Evolutionary conservation across 805 yeast genomes (phyloP), one percentile per base, ranked within the genome.

Genomic region (Lipomyces spencermartinsiae): DNA sequence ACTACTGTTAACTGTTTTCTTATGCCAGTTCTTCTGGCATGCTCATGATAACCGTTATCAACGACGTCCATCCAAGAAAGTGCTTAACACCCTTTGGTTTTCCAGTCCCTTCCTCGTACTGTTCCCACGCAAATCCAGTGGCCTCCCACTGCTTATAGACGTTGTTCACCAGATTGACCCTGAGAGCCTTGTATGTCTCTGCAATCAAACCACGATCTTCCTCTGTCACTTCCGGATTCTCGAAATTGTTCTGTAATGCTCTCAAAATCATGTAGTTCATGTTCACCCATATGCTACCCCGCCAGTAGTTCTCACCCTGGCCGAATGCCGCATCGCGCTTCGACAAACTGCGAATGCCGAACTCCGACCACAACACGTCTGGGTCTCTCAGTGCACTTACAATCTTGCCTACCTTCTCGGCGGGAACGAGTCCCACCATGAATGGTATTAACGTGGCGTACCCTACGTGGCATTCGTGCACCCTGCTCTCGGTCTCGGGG

Each of bases 31-130:
- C 70, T 66, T 85, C 88, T 1, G 95, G 94, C 95, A 91, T 89
- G 64, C 85, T 84, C 94, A 95, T 90, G 75, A 95, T 91, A 70
- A 87, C 82, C 4, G 91, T 86, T 12, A 91, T 90, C 67, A 92
- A 80, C 1, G 97, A 87, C 0, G 98, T 89, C 99, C 99, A 95
- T 1, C 99, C 99, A 55, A 92, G 82, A 80, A 95, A 95, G 76
- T 92, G 94, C 77, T 90, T 89, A 9, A 94, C 93, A 7, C 98
- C 93, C 72, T 85, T 85, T 10, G 2, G 92, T 91, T 79, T 76
- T 0, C 99, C 99, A 8, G 87, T 86, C 14, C 74, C 76, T 70
- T 92, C 94, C 72, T 91, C 88, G 77, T 95, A 95, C 76, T 92
- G 94, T 75, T 95, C 99, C 90, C 93, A 94, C 5, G 91, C 92